Evolutionary conservation across 2,329 filamentous ascomycete species (phyloP).

Genomic region (Teratosphaeria epicoccoides): DNA sequence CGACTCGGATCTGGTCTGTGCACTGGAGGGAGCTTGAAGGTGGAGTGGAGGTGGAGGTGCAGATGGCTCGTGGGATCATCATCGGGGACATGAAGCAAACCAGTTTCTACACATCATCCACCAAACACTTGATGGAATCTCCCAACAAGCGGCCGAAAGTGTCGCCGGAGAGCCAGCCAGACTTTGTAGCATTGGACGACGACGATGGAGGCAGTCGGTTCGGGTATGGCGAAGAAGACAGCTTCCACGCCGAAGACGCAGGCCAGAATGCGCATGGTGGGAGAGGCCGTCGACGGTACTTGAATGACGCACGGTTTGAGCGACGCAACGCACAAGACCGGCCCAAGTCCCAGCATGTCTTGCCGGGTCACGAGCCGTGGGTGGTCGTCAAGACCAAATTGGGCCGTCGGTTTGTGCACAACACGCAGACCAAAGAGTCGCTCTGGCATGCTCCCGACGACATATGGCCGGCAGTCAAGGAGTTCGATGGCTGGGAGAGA

Average conservation of each 20-base stretch:
- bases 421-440: slow-evolving; percentile 73
- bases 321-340: slow-evolving; percentile 49
- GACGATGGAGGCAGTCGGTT: neutral
- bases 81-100: too few species aligned
- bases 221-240: neutral
- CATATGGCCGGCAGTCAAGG: slow-evolving; percentile 61
- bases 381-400: slow-evolving; percentile 86
- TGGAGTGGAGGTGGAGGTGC: too few species aligned
- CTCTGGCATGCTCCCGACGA: slow-evolving; percentile 92
- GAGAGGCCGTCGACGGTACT: slow-evolving; percentile 4
- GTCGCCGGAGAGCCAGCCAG: neutral
- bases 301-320: slow-evolving; percentile 11
- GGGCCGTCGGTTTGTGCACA: slow-evolving; percentile 81
- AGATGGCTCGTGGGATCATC: too few species aligned
- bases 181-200: neutral
- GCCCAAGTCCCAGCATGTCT: slow-evolving; percentile 66
- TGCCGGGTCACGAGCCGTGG: slow-evolving; percentile 80
- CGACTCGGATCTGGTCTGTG: slow-evolving; percentile 14
- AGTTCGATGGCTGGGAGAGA: slow-evolving; percentile 62
- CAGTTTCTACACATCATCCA: too few species aligned
- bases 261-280: slow-evolving; percentile 5
- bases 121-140: too few species aligned
- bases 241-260: slow-evolving; percentile 3
- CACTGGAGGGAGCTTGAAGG: neutral
- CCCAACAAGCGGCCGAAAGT: neutral